Percentiles rank a stretch among this genome's conserved stretches.
Conservation (phyloP, 345 rosid genomes). For the Citrus sinensis region DVS_A1.0 CM039166.1:6767501-6768000, state of each 20-base stretch:
- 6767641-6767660: slow-evolving; percentile 98
- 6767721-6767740: slow-evolving; percentile 47
- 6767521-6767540: neutral
- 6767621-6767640: slow-evolving; percentile 94
- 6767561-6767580: slow-evolving; percentile 82
- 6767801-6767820: too few species aligned
- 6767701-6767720: slow-evolving; percentile 98
- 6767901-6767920: slow-evolving; percentile 97
- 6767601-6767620: slow-evolving; percentile 91
- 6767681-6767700: slow-evolving; percentile 99
- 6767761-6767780: neutral
- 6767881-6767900: slow-evolving; percentile 95
- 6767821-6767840: slow-evolving; percentile 59
- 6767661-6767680: slow-evolving; percentile 94
- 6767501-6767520: neutral
- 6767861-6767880: slow-evolving; percentile 98
- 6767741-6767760: neutral
- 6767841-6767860: slow-evolving; percentile 98
- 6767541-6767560: slow-evolving; percentile 41
- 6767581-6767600: slow-evolving; percentile 93
- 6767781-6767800: neutral
- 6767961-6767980: slow-evolving; percentile 98
- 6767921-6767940: slow-evolving; percentile 94
- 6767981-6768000: slow-evolving; percentile 44
- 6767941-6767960: slow-evolving; percentile 98